phyloP scores from a whole-genome alignment of 257 asterid genomes.

The Przewalskia tangutica region DNA sequence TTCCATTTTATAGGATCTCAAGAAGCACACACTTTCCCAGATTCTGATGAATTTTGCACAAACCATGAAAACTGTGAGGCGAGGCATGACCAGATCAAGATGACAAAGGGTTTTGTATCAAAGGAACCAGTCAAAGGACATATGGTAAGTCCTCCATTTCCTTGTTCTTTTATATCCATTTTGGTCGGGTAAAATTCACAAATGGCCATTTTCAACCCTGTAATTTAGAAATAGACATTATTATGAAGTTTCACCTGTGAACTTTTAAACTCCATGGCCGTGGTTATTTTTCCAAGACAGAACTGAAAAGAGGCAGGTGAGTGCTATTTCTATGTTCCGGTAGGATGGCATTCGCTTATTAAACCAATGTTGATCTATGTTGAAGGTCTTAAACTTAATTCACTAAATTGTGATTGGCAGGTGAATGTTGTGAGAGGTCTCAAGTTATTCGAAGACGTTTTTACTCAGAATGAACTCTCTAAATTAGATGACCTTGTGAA shows the following conservation, averaged over 20 bases:
- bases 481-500: constrained; percentile 72
- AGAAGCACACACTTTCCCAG: constrained; percentile 51
- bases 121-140: constrained; percentile 90
- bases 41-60: constrained; percentile 54
- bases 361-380: constrained; percentile 21
- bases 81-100: constrained; percentile 62
- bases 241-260: too few species aligned
- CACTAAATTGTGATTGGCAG: constrained; percentile 27
- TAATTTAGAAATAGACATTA: too few species aligned
- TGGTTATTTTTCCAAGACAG: too few species aligned
- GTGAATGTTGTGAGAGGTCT: constrained; percentile 94
- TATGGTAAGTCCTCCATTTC: constrained; percentile 44
- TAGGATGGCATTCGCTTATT: neutral
- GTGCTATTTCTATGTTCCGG: too few species aligned
- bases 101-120: constrained; percentile 76
- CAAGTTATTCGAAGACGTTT: constrained; percentile 72
- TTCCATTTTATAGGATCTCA: constrained; percentile 53
- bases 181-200: neutral
- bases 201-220: too few species aligned
- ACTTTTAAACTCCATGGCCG: too few species aligned
- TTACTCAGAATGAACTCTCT: constrained; percentile 63
- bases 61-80: constrained; percentile 77
- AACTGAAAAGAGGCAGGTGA: too few species aligned
- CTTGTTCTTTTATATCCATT: neutral
- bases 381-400: constrained; percentile 32